Evolutionary conservation across 805 yeast genomes (phyloP), one percentile per base, ranked within the genome.

Genomic region (Candida chilensis): DNA sequence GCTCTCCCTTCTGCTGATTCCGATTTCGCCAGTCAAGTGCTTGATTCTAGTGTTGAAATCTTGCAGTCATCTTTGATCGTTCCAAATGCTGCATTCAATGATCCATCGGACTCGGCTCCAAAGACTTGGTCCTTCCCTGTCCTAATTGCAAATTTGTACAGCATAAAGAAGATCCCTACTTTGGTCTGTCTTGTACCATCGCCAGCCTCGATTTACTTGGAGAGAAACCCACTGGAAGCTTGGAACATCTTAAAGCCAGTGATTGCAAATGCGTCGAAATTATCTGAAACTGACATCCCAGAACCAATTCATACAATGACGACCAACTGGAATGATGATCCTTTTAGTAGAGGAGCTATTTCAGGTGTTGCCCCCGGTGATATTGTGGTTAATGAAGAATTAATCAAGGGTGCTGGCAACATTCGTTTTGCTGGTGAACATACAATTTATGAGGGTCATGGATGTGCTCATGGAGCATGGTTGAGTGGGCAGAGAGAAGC

Each of bases 391-490:
- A 48, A 49, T 24, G 51, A 44, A 27, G 48, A 40, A 5, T 32
- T 45, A 16, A 47, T 54, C 29, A 52, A 54, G 21, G 60, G 60
- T 3, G 44, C 45, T 31, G 56, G 56, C 9, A 42, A 63, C 15
- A 57, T 72, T 17, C 50, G 76, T 24, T 73, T 73, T 52, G 78
- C 75, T 1, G 78, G 79, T 4, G 79, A 72, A 42, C 78, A 70
- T 36, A 54, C 74, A 6, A 55, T 54, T 17, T 50, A 53, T 29
- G 70, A 65, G 27, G 78, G 77, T 5, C 64, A 64, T 20, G 78
- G 78, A 1, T 72, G 78, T 47, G 74, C 64, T 3, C 78, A 73
- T 43, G 79, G 77, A 3, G 79, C 79, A 0, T 72, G 71, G 55
- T 38, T 41, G 29, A 59, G 71, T 32, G 78, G 77, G 8, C 35